phyloP scores from a whole-genome alignment of 2,329 filamentous ascomycete genomes.

The Pseudopithomyces maydicus region DNA sequence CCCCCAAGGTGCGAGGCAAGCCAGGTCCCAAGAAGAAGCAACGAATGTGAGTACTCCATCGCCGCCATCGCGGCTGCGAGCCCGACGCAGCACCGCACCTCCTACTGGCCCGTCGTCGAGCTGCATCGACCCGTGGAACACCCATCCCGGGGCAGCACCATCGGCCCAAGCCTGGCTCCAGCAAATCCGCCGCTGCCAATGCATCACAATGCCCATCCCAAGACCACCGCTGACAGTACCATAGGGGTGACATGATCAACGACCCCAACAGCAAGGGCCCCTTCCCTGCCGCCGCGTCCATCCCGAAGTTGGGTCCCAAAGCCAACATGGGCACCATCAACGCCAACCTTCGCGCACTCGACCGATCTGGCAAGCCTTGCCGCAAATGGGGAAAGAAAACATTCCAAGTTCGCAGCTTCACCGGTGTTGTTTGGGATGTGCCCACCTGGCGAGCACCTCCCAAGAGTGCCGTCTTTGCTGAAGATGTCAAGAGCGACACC shows the following conservation, averaged over 20 bases:
- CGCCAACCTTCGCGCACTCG: constrained; percentile 89
- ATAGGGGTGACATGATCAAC: constrained; percentile 57
- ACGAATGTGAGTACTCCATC: constrained; percentile 72
- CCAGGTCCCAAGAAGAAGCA: constrained; percentile 97
- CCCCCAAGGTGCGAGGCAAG: constrained; percentile 77
- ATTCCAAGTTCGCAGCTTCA: constrained; percentile 89
- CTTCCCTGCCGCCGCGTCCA: constrained; percentile 50
- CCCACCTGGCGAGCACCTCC: constrained; percentile 82
- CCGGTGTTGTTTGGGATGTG: constrained; percentile 81
- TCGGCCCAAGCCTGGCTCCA: neutral
- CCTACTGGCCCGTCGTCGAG: neutral
- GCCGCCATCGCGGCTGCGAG: neutral
- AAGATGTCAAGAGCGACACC: constrained; percentile 63
- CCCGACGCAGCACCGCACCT: neutral
- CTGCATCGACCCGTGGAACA: neutral
- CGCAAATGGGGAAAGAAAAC: constrained; percentile 86
- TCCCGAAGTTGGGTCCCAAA: constrained; percentile 91
- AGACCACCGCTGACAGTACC: constrained; percentile 27
- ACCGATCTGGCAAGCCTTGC: constrained; percentile 89
- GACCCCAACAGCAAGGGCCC: constrained; percentile 46
- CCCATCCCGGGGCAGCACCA: neutral
- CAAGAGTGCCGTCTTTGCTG: constrained; percentile 58
- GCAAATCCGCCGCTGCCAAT: neutral
- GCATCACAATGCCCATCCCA: neutral
- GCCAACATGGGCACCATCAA: constrained; percentile 98